A percentile compares a stretch with the other conserved stretches of the same genome.
These are phyloP conservation scores for Trichoderma atrobrunneum DNA, from an alignment of 2,329 filamentous ascomycete genomes.

Conservation along the genomic window DNA sequence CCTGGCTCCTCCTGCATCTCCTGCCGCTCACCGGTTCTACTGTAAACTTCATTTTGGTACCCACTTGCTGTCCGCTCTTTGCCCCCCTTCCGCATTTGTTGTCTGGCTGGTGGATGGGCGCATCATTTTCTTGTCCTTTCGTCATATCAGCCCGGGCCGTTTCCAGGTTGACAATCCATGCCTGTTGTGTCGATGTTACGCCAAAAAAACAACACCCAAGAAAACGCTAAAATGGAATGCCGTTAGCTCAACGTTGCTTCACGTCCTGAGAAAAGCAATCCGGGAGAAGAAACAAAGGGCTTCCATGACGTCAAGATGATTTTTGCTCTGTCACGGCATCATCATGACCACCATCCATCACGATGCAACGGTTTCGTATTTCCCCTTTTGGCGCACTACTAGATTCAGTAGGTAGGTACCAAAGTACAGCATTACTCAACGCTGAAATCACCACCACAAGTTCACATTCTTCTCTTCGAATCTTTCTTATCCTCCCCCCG, in stretches of 20 bases:
- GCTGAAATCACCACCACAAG: background rate
- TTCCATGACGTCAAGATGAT: slow-evolving; percentile 18
- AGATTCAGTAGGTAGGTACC: background rate
- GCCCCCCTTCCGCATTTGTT: background rate
- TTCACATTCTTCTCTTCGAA: background rate
- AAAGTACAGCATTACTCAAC: background rate
- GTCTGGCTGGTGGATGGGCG: background rate
- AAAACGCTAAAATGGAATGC: background rate
- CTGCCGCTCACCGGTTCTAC: background rate
- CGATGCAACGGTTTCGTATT: background rate
- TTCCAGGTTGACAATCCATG: background rate
- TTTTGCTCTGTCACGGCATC: background rate
- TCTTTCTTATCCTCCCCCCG: background rate
- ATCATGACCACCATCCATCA: background rate
- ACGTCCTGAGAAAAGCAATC: background rate
- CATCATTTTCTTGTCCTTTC: background rate
- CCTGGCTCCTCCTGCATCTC: background rate
- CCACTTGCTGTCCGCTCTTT: background rate
- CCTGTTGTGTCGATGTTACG: background rate
- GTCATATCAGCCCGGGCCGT: background rate
- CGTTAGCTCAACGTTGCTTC: background rate
- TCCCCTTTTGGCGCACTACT: background rate
- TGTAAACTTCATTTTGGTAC: background rate
- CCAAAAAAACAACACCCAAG: background rate
- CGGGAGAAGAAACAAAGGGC: background rate